phyloP scores from a whole-genome alignment of 192 early-diverging fungal species.

The Lobosporangium transversale region DNA sequence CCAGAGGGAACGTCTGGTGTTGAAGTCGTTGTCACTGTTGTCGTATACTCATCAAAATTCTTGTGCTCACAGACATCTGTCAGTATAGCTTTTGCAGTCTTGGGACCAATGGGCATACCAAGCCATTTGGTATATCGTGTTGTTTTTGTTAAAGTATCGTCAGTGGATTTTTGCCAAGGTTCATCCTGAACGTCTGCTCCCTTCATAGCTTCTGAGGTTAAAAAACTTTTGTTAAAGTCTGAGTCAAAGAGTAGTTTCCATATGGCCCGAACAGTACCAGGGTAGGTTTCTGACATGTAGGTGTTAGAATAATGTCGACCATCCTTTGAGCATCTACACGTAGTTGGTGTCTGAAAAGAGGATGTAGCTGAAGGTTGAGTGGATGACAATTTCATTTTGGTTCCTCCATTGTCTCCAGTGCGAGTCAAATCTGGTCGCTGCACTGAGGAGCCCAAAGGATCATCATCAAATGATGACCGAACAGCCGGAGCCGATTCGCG shows the following conservation, averaged over 20 bases:
- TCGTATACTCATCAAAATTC: constrained; percentile 57
- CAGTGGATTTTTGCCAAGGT: constrained; percentile 14
- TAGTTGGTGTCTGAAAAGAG: constrained; percentile 3
- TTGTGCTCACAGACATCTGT: constrained; percentile 57
- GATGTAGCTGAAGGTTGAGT: not conserved
- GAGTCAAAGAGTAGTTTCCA: constrained; percentile 54
- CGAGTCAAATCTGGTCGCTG: not conserved
- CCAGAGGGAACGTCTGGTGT: constrained; percentile 69
- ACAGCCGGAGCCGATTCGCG: constrained; percentile 1
- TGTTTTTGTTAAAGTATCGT: constrained; percentile 15
- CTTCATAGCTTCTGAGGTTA: constrained; percentile 43
- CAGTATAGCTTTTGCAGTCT: constrained; percentile 53
- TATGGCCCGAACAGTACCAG: constrained; percentile 42
- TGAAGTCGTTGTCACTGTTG: constrained; percentile 58
- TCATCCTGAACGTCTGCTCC: constrained; percentile 50
- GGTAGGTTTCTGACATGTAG: constrained; percentile 39
- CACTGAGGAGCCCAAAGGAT: constrained; percentile 1
- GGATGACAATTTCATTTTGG: not conserved
- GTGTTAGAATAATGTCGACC: constrained; percentile 31
- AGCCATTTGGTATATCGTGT: constrained; percentile 45
- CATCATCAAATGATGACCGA: constrained; percentile 33
- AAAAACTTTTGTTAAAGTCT: constrained; percentile 32
- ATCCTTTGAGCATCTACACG: constrained; percentile 51
- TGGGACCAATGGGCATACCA: constrained; percentile 47
- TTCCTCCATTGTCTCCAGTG: not conserved